These are phyloP conservation scores for Penicillium mononematosum DNA, from an alignment of 495 filamentous ascomycete genomes.

Conservation along the genomic window DNA sequence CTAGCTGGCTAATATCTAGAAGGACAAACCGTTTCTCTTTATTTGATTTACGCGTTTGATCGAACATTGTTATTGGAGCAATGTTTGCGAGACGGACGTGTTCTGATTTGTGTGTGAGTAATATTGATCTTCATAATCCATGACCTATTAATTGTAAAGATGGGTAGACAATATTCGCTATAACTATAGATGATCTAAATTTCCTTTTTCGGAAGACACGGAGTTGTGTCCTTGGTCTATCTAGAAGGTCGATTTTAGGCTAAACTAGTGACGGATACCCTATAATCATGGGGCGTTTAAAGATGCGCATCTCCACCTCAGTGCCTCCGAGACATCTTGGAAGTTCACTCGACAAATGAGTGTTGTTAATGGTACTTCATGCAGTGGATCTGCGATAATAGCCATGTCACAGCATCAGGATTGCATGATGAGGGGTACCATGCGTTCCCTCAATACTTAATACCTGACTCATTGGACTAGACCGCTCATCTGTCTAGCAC, in stretches of 20 bases:
- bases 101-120: too few relatives aligned
- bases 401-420: conserved; percentile 4
- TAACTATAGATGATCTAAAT: background rate
- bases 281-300: conserved; percentile 8
- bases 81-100: too few relatives aligned
- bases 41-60: too few relatives aligned
- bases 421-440: conserved; percentile 13
- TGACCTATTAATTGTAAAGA: too few relatives aligned
- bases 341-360: conserved; percentile 3
- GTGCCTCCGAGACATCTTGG: background rate
- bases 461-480: background rate
- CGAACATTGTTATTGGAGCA: too few relatives aligned
- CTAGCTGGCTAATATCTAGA: too few relatives aligned
- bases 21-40: too few relatives aligned
- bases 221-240: background rate
- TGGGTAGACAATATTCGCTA: too few relatives aligned
- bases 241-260: conserved; percentile 7
- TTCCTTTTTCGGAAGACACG: conserved; percentile 3
- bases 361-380: background rate
- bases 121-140: too few relatives aligned
- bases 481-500: background rate
- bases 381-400: background rate
- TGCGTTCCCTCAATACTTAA: conserved; percentile 3
- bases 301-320: conserved; percentile 6
- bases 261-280: conserved; percentile 3